Evolutionary conservation across 2,329 filamentous ascomycete genomes (phyloP), one percentile per base, ranked within the genome.

Genomic region (Exophiala oligosperma): DNA sequence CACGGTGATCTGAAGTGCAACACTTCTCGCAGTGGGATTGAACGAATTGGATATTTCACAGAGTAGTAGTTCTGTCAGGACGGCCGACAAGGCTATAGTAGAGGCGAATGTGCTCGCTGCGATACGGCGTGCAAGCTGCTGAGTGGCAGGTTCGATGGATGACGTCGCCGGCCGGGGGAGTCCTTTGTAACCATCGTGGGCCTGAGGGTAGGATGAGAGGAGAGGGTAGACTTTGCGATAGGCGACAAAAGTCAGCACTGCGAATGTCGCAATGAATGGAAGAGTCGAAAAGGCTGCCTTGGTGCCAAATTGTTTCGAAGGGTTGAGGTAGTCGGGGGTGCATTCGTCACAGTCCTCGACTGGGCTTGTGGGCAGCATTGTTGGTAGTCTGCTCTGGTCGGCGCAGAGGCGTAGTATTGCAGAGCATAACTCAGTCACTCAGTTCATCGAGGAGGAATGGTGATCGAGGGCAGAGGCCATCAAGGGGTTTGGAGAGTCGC

Each of bases 21-120:
- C 70, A 23, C 82, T 83, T 59, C 91, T 81, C 11, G 89, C 90
- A 32, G 79, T 77, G 5, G 85, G 81, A 63, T 87, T 82, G n/a
- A 91, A 81, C 4, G 88, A 80, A 68, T 91, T 90, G 26, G 89
- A 86, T 44, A 96, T 90, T 73, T 96, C 91, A 67, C 90, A 91
- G 7, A 96, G 81, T 47, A 96, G 89, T 64, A 96, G 76, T 73
- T 92, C 87, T 2, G 86, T 90, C 47, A 96, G 78, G 1, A 93
- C 89, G 38, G 88, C 83, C 4, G 91, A 88, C 7, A 95, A 80
- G 1, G 85, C 90, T 37, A 94, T 84, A 8, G 90, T 95, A 1
- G 85, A 82, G 5, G 89, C 86, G 72, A 95, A 95, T 1, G 89
- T 85, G 57, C 82, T 74, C 12, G 85, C 86, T 1, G 85, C 77